Evolutionary conservation across 371 early-diverging fungal species (phyloP).

Genomic region (Batkoa obscura): DNA sequence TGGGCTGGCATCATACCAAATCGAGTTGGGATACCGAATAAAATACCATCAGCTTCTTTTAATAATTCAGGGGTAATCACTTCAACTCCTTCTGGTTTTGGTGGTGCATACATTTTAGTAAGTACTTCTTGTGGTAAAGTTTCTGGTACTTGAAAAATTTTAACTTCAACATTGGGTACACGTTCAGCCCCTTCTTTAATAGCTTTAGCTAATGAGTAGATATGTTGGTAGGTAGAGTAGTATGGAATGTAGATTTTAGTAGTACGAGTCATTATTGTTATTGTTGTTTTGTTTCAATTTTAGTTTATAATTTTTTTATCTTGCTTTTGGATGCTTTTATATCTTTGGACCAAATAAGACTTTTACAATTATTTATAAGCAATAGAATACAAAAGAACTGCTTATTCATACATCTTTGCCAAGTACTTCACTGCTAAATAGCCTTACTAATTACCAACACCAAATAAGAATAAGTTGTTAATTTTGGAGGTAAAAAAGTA

Average conservation of each 20-base stretch:
- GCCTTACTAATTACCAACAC: too few species aligned
- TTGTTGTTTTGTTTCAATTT: too few species aligned
- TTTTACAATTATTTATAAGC: too few species aligned
- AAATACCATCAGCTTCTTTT: slow-evolving; percentile 45
- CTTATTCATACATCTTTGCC: too few species aligned
- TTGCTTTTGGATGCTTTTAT: too few species aligned
- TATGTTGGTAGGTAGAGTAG: slow-evolving; percentile 2
- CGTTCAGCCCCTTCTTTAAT: slow-evolving; percentile 39
- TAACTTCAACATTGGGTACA: slow-evolving; percentile 30
- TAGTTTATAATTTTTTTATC: too few species aligned
- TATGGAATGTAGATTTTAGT: slow-evolving; percentile 1
- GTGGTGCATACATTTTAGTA: slow-evolving; percentile 46
- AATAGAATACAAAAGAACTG: too few species aligned
- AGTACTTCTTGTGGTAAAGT: slow-evolving; percentile 42
- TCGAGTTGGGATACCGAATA: slow-evolving; percentile 62
- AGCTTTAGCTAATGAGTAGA: slow-evolving; percentile 8
- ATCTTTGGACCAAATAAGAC: too few species aligned
- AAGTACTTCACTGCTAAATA: too few species aligned
- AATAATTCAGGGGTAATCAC: slow-evolving; percentile 29
- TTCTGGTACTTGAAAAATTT: slow-evolving; percentile 45
- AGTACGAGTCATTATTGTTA: slow-evolving; percentile 8
- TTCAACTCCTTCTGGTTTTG: slow-evolving; percentile 30
- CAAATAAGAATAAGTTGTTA: too few species aligned
- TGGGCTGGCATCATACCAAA: slow-evolving; percentile 59
- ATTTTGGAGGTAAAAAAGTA: too few species aligned